These are phyloP conservation scores for Ceratocystis smalleyi DNA, from an alignment of 2,329 filamentous ascomycete species.

Conservation along the genomic window DNA sequence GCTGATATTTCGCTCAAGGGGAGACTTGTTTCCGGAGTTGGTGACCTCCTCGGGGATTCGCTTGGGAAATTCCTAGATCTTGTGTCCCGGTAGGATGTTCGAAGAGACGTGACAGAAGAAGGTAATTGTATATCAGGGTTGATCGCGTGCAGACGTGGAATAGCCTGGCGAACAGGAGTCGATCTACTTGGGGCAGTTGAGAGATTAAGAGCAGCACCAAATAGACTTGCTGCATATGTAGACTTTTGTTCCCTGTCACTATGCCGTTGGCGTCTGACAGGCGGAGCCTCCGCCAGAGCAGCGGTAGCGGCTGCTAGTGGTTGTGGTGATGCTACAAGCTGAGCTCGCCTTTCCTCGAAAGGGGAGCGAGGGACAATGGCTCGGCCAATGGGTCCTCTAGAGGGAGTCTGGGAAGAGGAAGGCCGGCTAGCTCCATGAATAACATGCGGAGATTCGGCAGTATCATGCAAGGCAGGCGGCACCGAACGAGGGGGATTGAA, in stretches of 20 bases:
- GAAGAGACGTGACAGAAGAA: background rate
- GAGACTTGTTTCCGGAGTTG: background rate
- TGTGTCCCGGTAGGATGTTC: conserved; percentile 7
- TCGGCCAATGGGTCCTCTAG: conserved; percentile 7
- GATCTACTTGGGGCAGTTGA: background rate
- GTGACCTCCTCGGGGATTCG: background rate
- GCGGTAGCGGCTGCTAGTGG: too few species aligned
- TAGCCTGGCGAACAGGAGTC: background rate
- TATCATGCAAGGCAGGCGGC: background rate
- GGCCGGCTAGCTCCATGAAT: too few species aligned
- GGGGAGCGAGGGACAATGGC: conserved; percentile 9
- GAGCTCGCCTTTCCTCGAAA: conserved; percentile 12
- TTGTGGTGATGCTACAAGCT: background rate
- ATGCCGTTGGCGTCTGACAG: conserved; percentile 19
- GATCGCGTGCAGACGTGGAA: conserved; percentile 11
- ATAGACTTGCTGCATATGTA: conserved; percentile 36
- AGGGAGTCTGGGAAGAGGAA: conserved; percentile 7
- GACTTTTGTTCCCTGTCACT: conserved; percentile 25
- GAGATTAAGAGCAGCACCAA: conserved; percentile 32
- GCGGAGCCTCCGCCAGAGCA: background rate
- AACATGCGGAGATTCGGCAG: background rate
- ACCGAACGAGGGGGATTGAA: conserved; percentile 9
- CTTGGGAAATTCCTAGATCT: background rate
- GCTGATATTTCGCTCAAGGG: background rate
- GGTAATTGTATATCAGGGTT: background rate